Conservation (phyloP, 345 rosid species). For the Pseudoturritis turrita region DNA sequence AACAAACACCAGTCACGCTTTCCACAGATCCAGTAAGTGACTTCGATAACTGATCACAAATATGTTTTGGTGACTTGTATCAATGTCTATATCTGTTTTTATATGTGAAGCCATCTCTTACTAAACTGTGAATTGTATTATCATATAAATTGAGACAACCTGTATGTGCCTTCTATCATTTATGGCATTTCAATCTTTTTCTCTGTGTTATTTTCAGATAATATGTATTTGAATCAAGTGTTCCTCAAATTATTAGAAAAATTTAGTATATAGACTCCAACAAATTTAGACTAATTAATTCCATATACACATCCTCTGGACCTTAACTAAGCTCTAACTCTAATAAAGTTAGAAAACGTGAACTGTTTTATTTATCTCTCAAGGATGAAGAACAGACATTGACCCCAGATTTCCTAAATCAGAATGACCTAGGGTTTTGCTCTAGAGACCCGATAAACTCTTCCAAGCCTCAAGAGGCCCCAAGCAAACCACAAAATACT, state of each 20-base stretch:
- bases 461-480: neutral
- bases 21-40: constrained; percentile 55
- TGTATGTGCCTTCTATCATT: neutral
- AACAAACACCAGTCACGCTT: constrained; percentile 47
- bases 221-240: neutral
- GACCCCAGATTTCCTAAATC: neutral
- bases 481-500: neutral
- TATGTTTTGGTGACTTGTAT: neutral
- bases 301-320: neutral
- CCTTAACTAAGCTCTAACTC: neutral
- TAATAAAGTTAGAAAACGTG: neutral
- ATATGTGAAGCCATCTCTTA: neutral
- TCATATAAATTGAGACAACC: neutral
- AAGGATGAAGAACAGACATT: neutral
- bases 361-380: neutral
- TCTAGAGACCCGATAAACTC: neutral
- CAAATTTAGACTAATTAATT: neutral
- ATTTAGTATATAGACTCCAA: neutral
- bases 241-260: neutral
- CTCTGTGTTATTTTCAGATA: neutral
- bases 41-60: neutral
- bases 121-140: neutral
- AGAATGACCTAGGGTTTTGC: neutral
- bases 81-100: neutral
- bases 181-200: neutral